phyloP scores from a whole-genome alignment of 768 basidiomycete species.

The Boletales sp. region DNA sequence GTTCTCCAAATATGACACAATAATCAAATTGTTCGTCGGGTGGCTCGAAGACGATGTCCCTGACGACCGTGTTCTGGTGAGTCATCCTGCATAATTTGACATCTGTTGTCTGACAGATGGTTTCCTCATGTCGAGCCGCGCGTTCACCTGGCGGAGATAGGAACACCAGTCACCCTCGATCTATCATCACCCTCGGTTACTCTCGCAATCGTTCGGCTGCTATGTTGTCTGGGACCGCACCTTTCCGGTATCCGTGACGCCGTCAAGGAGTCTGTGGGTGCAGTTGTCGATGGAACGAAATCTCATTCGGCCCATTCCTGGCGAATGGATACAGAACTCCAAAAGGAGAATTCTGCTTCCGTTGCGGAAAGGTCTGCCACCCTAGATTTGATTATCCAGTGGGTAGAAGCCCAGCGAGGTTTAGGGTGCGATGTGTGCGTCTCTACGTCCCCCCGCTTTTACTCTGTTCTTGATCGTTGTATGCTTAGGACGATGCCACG shows the following conservation, averaged over 20 bases:
- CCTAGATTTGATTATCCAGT: slow-evolving; percentile 1
- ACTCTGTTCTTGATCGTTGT: background rate
- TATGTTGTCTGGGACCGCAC: background rate
- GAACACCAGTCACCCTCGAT: background rate
- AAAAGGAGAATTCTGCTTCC: background rate
- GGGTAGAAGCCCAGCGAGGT: background rate
- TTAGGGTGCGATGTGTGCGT: background rate
- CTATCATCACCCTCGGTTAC: slow-evolving; percentile 3
- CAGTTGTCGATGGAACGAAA: background rate
- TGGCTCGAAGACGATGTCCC: slow-evolving; percentile 1
- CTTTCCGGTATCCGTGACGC: background rate
- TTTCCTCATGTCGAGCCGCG: background rate
- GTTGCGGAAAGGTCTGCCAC: background rate
- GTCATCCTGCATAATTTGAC: background rate
- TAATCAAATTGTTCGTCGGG: slow-evolving; percentile 1
- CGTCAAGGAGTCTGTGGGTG: background rate
- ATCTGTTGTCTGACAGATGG: background rate
- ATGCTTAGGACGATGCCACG: background rate
- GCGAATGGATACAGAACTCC: slow-evolving; percentile 6
- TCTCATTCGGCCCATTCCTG: background rate
- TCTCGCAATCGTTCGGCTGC: background rate
- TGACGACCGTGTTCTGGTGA: background rate
- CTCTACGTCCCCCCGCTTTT: background rate
- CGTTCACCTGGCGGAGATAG: slow-evolving; percentile 5
- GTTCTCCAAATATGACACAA: slow-evolving; percentile 5